phyloP scores from a whole-genome alignment of 192 early-diverging fungal genomes.

The Spizellomyces sp. region DNA sequence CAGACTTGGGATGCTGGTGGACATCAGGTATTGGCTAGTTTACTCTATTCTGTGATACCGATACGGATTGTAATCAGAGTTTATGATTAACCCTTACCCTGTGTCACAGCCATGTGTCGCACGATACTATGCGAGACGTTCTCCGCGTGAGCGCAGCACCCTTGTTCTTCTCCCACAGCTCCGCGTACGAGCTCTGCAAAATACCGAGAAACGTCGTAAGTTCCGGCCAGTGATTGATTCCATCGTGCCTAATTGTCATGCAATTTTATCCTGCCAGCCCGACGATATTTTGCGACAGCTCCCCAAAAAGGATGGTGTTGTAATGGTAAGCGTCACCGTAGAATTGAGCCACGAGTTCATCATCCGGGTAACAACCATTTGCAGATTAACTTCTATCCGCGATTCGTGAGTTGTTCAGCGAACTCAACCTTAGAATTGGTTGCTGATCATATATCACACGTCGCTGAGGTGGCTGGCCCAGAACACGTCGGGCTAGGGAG shows the following conservation, averaged over 20 bases:
- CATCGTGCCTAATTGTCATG: not conserved
- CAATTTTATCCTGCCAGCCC: constrained; percentile 22
- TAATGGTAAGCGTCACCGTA: constrained; percentile 42
- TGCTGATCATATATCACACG: constrained; percentile 62
- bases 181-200: constrained; percentile 51
- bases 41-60: too few species aligned
- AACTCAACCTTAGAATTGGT: constrained; percentile 45
- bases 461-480: constrained; percentile 51
- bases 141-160: constrained; percentile 55
- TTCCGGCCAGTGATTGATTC: not conserved
- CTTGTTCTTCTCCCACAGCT: constrained; percentile 64
- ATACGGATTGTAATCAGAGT: not conserved
- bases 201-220: constrained; percentile 57
- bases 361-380: not conserved
- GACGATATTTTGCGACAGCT: constrained; percentile 53
- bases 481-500: constrained; percentile 63
- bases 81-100: not conserved
- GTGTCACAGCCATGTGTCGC: constrained; percentile 54
- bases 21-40: constrained; percentile 42
- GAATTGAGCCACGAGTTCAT: not conserved
- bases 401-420: constrained; percentile 46
- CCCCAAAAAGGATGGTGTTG: constrained; percentile 55
- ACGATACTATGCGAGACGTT: constrained; percentile 59
- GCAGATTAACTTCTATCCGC: constrained; percentile 59
- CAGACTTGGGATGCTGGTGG: constrained; percentile 71